phyloP scores from a whole-genome alignment of 306 rosid species.

The Castanea sativa region DNA sequence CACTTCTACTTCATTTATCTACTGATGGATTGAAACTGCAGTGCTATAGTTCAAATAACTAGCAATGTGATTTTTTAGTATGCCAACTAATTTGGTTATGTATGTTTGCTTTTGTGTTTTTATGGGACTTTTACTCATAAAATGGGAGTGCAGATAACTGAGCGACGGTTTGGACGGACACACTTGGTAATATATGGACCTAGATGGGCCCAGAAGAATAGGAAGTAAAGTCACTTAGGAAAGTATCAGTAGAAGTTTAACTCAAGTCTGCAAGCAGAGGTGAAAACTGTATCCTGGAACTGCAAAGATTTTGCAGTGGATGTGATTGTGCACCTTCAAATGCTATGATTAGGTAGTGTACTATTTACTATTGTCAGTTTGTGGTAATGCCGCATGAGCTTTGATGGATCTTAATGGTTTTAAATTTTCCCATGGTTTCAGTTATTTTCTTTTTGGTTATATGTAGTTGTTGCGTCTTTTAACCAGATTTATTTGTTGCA shows the following conservation, averaged over 20 bases:
- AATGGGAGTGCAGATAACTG: slow-evolving; percentile 65
- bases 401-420: background rate
- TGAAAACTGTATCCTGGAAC: slow-evolving; percentile 18
- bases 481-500: background rate
- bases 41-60: slow-evolving; percentile 6
- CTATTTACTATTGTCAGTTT: background rate
- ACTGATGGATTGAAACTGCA: background rate
- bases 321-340: background rate
- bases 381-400: background rate
- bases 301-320: background rate
- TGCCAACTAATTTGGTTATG: background rate
- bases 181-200: slow-evolving; percentile 92
- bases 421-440: background rate
- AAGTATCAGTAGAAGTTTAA: slow-evolving; percentile 33
- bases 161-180: slow-evolving; percentile 84
- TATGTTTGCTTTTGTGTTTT: background rate
- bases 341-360: background rate
- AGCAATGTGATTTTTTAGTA: slow-evolving; percentile 7
- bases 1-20: background rate
- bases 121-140: slow-evolving; percentile 15
- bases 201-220: slow-evolving; percentile 86
- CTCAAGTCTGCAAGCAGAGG: slow-evolving; percentile 17
- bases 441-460: background rate
- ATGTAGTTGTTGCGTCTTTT: background rate
- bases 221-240: slow-evolving; percentile 29